Evolutionary conservation across 2,329 filamentous ascomycete species (phyloP).

Genomic region (Myriosclerotinia scirpicola): DNA sequence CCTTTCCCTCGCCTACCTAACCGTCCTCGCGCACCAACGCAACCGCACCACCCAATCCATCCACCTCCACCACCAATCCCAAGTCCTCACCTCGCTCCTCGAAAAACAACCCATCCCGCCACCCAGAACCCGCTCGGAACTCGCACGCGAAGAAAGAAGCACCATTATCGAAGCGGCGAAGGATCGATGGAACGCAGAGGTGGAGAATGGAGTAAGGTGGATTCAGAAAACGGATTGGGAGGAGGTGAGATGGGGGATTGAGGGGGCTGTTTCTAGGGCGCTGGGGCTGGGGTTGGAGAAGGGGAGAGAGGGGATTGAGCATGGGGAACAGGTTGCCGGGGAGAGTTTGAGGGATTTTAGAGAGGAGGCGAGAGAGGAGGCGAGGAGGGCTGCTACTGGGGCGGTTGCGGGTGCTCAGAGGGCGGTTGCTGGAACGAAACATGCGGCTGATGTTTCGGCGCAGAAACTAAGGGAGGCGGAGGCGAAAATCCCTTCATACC

Average conservation of each 20-base stretch:
- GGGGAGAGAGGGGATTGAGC: constrained; percentile 36
- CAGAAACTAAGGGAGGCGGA: constrained; percentile 32
- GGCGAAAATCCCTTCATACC: constrained; percentile 34
- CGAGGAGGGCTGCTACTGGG: constrained; percentile 34
- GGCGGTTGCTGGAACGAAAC: constrained; percentile 27
- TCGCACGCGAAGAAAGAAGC: constrained; percentile 52
- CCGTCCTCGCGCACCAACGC: constrained; percentile 66
- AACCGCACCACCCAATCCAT: constrained; percentile 49
- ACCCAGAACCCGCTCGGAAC: constrained; percentile 52
- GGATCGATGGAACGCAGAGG: constrained; percentile 75
- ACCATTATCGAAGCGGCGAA: constrained; percentile 67
- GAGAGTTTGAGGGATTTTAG: constrained; percentile 43
- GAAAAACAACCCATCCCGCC: constrained; percentile 50
- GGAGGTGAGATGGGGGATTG: constrained; percentile 58
- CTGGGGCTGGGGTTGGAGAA: constrained; percentile 38
- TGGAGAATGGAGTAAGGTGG: constrained; percentile 65
- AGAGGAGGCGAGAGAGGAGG: constrained; percentile 44
- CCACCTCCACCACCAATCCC: constrained; percentile 48
- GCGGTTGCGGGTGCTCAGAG: constrained; percentile 32
- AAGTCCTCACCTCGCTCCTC: constrained; percentile 53
- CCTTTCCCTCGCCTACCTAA: constrained; percentile 70
- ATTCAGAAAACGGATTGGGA: constrained; percentile 67
- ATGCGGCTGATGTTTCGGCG: constrained; percentile 29
- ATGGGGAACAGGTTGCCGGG: constrained; percentile 39
- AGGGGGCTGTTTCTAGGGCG: constrained; percentile 50